phyloP scores from a whole-genome alignment of 768 basidiomycete species.

The Pleurotus giganteus region DNA sequence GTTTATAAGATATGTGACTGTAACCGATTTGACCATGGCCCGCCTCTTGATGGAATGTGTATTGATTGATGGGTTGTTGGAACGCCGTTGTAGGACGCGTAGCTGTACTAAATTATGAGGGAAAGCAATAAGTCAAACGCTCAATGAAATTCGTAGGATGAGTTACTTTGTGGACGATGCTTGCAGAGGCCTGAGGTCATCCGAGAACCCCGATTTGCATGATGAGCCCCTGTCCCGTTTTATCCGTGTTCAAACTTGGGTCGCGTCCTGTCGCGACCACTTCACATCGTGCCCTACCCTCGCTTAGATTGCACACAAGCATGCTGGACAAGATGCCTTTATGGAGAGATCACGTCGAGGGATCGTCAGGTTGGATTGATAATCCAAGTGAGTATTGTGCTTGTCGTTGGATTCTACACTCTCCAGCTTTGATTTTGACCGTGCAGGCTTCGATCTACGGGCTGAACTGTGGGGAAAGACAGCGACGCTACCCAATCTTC shows the following conservation, averaged over 20 bases:
- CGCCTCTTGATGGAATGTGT: background rate
- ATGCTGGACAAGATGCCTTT: background rate
- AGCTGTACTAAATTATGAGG: too few relatives aligned
- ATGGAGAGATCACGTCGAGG: background rate
- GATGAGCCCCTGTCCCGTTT: background rate
- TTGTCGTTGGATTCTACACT: background rate
- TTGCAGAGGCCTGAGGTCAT: too few relatives aligned
- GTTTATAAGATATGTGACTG: conserved; percentile 41
- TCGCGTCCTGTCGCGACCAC: background rate
- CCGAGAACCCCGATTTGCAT: too few relatives aligned
- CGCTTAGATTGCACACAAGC: too few relatives aligned
- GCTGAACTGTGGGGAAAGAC: background rate
- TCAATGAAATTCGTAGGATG: too few relatives aligned
- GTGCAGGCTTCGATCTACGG: background rate
- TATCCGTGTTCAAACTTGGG: background rate
- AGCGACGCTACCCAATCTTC: background rate
- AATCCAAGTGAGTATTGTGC: background rate
- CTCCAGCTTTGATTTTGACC: too few relatives aligned
- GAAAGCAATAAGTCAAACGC: too few relatives aligned
- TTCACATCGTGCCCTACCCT: too few relatives aligned
- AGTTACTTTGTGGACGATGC: too few relatives aligned
- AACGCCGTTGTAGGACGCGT: background rate
- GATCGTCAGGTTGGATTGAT: background rate
- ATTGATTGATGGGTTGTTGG: background rate
- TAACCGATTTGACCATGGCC: conserved; percentile 27